A percentile compares a stretch with the other conserved stretches of the same genome.
Conservation (phyloP, 1,284 basidiomycete species). For the Heterobasidion annosum region DNA sequence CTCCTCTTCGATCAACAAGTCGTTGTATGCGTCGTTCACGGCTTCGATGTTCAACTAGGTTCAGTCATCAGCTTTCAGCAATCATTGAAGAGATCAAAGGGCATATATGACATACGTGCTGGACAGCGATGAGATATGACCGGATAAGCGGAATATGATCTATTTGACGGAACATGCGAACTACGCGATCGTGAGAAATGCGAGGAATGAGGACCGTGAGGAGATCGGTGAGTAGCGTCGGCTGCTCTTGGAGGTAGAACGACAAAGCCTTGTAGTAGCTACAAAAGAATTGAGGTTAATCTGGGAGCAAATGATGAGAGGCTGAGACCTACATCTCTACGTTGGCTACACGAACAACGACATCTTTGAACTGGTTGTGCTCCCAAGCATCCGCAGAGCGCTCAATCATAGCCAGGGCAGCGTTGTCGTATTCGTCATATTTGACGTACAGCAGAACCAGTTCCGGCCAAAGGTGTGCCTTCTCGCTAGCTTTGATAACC, state of each 20-base stretch:
- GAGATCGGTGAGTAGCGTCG: constrained; percentile 88
- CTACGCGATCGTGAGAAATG: constrained; percentile 91
- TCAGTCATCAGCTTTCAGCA: constrained; percentile 4
- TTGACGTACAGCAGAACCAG: constrained; percentile 98
- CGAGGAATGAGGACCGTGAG: constrained; percentile 88
- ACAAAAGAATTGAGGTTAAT: constrained; percentile 6
- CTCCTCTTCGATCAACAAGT: constrained; percentile 96
- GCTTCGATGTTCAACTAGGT: constrained; percentile 85
- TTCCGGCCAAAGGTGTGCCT: constrained; percentile 99
- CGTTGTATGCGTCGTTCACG: constrained; percentile 97
- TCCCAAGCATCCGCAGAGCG: constrained; percentile 97
- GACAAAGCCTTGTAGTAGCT: constrained; percentile 86
- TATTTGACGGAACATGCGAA: constrained; percentile 91
- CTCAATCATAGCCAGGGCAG: constrained; percentile 97
- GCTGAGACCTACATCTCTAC: constrained; percentile 76
- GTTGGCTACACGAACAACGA: constrained; percentile 92
- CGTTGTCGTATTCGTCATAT: constrained; percentile 95
- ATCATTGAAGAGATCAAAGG: neutral
- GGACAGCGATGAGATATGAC: constrained; percentile 93
- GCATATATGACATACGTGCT: constrained; percentile 51
- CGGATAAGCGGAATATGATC: constrained; percentile 95
- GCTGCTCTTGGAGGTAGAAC: constrained; percentile 92
- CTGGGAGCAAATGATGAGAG: neutral
- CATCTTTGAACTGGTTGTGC: constrained; percentile 98
- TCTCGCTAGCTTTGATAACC: constrained; percentile 92